Evolutionary conservation across 331 rosid genomes (phyloP).

Genomic region (Stylosanthes scabra): DNA sequence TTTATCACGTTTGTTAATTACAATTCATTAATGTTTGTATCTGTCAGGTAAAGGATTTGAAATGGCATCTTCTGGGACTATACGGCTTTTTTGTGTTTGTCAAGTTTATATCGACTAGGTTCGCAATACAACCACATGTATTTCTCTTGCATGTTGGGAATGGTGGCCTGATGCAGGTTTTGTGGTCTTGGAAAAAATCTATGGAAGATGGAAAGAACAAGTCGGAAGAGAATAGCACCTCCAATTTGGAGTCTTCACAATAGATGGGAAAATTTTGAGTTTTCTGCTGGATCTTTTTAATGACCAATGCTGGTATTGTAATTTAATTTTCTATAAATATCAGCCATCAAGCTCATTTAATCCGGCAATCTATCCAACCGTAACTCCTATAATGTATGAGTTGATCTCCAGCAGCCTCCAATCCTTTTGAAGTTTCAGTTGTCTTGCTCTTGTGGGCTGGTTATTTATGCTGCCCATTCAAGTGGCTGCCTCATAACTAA

Average conservation of each 20-base stretch:
- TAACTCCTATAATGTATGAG: constrained; percentile 5
- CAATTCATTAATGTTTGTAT: neutral
- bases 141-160: constrained; percentile 53
- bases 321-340: constrained; percentile 18
- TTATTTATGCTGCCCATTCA: constrained; percentile 19
- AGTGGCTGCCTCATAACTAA: constrained; percentile 10
- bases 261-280: constrained; percentile 1
- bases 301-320: neutral
- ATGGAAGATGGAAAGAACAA: constrained; percentile 35
- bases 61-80: constrained; percentile 42
- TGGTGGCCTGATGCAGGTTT: constrained; percentile 56
- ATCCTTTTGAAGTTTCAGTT: constrained; percentile 29
- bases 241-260: constrained; percentile 38
- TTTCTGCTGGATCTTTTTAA: neutral
- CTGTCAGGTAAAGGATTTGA: constrained; percentile 47
- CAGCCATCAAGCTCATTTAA: constrained; percentile 3
- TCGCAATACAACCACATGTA: constrained; percentile 26
- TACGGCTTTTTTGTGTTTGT: constrained; percentile 46
- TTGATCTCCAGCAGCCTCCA: neutral
- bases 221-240: constrained; percentile 24
- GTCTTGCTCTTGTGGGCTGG: neutral
- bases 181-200: constrained; percentile 50
- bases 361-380: constrained; percentile 12
- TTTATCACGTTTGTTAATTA: neutral
- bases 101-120: constrained; percentile 41